Base-by-base conservation (phyloP, 2,329 filamentous ascomycete genomes). In the Paramyrothecium sp. region DNA sequence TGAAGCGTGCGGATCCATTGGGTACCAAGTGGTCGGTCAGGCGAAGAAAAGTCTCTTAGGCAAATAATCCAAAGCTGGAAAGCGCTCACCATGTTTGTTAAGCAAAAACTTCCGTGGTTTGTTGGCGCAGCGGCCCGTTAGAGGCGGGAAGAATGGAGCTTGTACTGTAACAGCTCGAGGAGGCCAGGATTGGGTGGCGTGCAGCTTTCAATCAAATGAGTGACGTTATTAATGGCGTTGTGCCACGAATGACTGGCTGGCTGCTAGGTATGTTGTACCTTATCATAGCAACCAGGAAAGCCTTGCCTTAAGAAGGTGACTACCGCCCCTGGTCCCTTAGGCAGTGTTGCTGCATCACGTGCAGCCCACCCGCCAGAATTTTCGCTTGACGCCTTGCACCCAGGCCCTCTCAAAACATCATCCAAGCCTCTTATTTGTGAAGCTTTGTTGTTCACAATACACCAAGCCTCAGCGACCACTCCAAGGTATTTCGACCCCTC, bases 371-470 rank as follows among this genome's bases (percentile, higher is more conserved):
- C 61, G 58, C 61, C 61, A 57, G 67, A 74, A 73, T 78, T 77
- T 78, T 76, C 73, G 71, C 72, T 71, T 70, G 67, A 68, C 58
- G 65, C 65, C 64, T 66, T 66, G 69, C 70, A 70, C 73, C 72
- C 73, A 72, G 74, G 75, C 71, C 69, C 71, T 69, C 71, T 72
- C 71, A 75, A 74, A 76, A 76, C 72, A 74, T 67, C 67, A 53
- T 30, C 51, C n/a, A 71, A 67, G 69, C 71, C 67, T 71, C 70
- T 68, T 60, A 64, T 71, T 67, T 63, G 64, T 66, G 61, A 73
- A 72, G 68, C 49, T 51, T 73, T 66, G 64, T 67, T 66, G 67
- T 69, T 71, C 67, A 68, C 67, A 65, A 64, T 63, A 65, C 67
- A 68, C 62, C 64, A 65, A 66, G 65, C 65, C 60, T 56, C 65